Evolutionary conservation across 352 stramenopile species (phyloP).

Genomic region (Globisporangium irregulare): DNA sequence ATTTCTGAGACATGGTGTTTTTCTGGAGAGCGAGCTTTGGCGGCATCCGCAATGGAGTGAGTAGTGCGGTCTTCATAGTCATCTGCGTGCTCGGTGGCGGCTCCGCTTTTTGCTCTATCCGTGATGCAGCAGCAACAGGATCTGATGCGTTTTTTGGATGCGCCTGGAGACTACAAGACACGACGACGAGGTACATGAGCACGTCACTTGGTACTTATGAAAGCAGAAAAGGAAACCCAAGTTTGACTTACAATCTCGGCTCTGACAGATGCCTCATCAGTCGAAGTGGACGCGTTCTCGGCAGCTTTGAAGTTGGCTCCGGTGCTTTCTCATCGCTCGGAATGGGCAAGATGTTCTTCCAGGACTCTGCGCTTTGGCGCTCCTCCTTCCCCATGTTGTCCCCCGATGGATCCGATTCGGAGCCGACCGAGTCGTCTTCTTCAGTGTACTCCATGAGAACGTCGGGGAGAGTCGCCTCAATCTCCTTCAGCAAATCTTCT

Average conservation of each 20-base stretch:
- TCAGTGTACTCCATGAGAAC: conserved; percentile 37
- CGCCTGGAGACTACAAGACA: conserved; percentile 2
- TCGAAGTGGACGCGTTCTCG: conserved; percentile 17
- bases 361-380: conserved; percentile 21
- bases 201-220: neutral
- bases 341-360: conserved; percentile 7
- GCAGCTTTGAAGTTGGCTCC: conserved; percentile 3
- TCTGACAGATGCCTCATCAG: conserved; percentile 35
- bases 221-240: neutral
- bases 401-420: conserved; percentile 68
- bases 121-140: neutral
- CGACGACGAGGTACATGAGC: neutral
- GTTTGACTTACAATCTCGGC: conserved; percentile 27
- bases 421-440: conserved; percentile 52
- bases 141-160: neutral
- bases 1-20: conserved; percentile 9
- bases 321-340: neutral
- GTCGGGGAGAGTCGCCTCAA: conserved; percentile 57
- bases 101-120: neutral
- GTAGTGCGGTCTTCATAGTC: neutral
- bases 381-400: conserved; percentile 69
- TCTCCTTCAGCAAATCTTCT: conserved; percentile 64
- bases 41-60: conserved; percentile 14
- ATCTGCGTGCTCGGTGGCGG: neutral
- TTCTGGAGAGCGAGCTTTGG: conserved; percentile 11